phyloP scores from a whole-genome alignment of 805 yeast species.

The Saccharomycopsis fermentans region DNA sequence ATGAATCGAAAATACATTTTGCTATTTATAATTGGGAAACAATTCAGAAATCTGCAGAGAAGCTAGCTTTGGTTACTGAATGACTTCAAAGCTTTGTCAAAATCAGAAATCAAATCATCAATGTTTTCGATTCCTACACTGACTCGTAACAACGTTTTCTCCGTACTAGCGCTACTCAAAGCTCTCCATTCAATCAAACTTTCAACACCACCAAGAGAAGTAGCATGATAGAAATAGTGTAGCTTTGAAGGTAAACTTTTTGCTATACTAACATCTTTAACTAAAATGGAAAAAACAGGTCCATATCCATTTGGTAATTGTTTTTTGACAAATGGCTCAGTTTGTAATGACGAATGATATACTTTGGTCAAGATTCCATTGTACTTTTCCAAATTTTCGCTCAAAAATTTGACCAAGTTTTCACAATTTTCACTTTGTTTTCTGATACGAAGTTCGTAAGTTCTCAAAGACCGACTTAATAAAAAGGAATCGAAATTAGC shows the following conservation, averaged over 20 bases:
- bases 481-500: constrained; percentile 70
- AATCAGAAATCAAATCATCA: constrained; percentile 67
- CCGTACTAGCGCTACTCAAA: constrained; percentile 49
- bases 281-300: constrained; percentile 69
- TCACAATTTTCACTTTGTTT: constrained; percentile 58
- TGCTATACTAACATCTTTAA: constrained; percentile 45
- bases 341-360: constrained; percentile 70
- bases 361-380: constrained; percentile 38
- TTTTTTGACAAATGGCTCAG: constrained; percentile 50
- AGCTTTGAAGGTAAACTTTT: constrained; percentile 52
- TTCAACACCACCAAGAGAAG: constrained; percentile 89
- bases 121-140: constrained; percentile 75
- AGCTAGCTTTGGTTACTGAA: background rate
- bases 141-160: constrained; percentile 53
- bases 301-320: constrained; percentile 57
- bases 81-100: constrained; percentile 41
- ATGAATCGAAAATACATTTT: too few relatives aligned
- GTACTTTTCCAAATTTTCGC: constrained; percentile 37
- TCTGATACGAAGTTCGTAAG: constrained; percentile 61
- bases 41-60: background rate
- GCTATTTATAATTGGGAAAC: too few relatives aligned
- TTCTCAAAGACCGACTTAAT: constrained; percentile 68
- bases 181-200: constrained; percentile 88
- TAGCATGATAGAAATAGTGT: constrained; percentile 76
- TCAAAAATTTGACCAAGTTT: constrained; percentile 48